Conservation (phyloP, 148 eudicot genomes). For the Pouteria glomerata region DNA sequence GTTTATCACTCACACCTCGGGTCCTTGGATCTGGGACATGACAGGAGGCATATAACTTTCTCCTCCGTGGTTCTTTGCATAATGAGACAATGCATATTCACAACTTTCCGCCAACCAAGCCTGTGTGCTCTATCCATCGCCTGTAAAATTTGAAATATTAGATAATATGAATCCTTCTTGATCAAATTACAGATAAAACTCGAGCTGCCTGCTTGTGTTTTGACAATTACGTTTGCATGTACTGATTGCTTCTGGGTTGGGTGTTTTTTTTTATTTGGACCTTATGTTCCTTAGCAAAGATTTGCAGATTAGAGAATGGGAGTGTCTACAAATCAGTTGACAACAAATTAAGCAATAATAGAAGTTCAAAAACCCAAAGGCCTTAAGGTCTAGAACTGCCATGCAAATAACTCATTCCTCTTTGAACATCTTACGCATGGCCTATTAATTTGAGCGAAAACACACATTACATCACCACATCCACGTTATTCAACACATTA, state of each 20-base stretch:
- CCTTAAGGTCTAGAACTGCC: background rate
- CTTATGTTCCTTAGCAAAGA: background rate
- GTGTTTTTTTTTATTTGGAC: too few relatives aligned
- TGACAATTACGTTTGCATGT: too few relatives aligned
- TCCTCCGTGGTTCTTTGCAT: constrained; percentile 99
- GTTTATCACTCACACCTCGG: too few relatives aligned
- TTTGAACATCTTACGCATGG: too few relatives aligned
- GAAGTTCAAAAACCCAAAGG: background rate
- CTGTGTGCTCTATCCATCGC: constrained; percentile 99
- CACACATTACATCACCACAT: too few relatives aligned
- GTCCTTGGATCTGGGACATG: too few relatives aligned
- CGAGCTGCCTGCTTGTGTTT: too few relatives aligned
- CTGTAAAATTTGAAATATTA: constrained; percentile 24
- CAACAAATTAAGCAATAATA: background rate
- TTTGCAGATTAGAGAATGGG: background rate
- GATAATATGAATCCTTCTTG: background rate
- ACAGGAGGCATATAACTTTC: constrained; percentile 98
- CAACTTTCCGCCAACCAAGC: constrained; percentile 92
- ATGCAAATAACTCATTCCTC: too few relatives aligned
- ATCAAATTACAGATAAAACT: too few relatives aligned
- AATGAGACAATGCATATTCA: constrained; percentile 91
- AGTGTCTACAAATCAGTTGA: background rate
- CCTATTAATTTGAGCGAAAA: too few relatives aligned
- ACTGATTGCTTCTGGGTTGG: too few relatives aligned
- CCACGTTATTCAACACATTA: too few relatives aligned